phyloP scores from a whole-genome alignment of 2,329 filamentous ascomycete genomes.

The Penicillium hesseltinei region DNA sequence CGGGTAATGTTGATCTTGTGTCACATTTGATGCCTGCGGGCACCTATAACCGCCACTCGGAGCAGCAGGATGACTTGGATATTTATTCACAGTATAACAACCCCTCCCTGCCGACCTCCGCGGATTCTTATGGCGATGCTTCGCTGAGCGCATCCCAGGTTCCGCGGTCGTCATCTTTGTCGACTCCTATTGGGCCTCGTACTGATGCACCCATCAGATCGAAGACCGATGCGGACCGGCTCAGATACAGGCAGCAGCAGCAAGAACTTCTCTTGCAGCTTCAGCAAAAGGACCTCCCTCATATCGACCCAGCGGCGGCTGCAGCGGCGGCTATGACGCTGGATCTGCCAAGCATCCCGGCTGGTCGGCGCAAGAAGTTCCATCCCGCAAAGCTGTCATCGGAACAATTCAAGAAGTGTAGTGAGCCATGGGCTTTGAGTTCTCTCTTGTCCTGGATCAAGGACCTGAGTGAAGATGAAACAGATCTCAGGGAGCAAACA shows the following conservation, averaged over 20 bases:
- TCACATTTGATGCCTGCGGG: slow-evolving; percentile 54
- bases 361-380: slow-evolving; percentile 77
- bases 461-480: slow-evolving; percentile 85
- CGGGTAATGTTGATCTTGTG: slow-evolving; percentile 45
- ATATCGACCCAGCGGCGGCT: slow-evolving; percentile 52
- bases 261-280: slow-evolving; percentile 54
- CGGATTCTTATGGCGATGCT: slow-evolving; percentile 53
- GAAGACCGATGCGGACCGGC: slow-evolving; percentile 83
- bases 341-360: slow-evolving; percentile 80
- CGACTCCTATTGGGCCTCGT: slow-evolving; percentile 73
- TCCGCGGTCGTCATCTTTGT: slow-evolving; percentile 76
- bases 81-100: slow-evolving; percentile 39
- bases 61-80: slow-evolving; percentile 43
- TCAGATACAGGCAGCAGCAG: slow-evolving; percentile 53
- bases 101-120: slow-evolving; percentile 39
- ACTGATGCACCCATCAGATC: slow-evolving; percentile 82
- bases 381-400: slow-evolving; percentile 78
- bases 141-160: slow-evolving; percentile 51
- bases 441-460: slow-evolving; percentile 84
- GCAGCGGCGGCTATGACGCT: slow-evolving; percentile 58
- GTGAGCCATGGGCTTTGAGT: slow-evolving; percentile 90
- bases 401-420: slow-evolving; percentile 78
- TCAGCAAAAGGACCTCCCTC: slow-evolving; percentile 37
- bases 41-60: slow-evolving; percentile 55
- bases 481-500: slow-evolving; percentile 78